Percentiles rank a stretch among this genome's conserved stretches.
Conservation (phyloP, 1,284 basidiomycete species). For the Macrocystidia cucumis region DNA sequence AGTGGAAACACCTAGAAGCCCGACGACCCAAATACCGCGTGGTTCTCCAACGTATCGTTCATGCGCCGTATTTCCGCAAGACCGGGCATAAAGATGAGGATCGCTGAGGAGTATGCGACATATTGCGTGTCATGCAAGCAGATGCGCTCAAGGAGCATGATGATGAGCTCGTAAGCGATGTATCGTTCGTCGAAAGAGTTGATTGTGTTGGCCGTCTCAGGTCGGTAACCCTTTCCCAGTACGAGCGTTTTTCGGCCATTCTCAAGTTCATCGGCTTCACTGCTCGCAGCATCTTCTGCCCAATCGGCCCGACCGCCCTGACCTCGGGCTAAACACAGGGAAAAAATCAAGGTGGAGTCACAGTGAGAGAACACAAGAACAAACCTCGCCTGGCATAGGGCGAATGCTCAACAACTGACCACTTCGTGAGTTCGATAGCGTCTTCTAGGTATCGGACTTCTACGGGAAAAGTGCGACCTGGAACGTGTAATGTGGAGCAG, state of each 20-base stretch:
- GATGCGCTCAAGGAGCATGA: constrained; percentile 82
- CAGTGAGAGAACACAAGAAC: constrained; percentile 14
- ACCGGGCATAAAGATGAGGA: constrained; percentile 93
- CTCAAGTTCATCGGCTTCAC: constrained; percentile 69
- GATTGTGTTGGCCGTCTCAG: constrained; percentile 72
- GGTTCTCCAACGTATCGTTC: constrained; percentile 77
- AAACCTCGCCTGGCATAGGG: constrained; percentile 75
- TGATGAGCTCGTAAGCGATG: constrained; percentile 87
- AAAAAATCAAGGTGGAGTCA: constrained; percentile 3
- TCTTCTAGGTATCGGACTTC: constrained; percentile 88
- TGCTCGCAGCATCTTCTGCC: constrained; percentile 65
- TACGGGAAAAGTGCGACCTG: constrained; percentile 97
- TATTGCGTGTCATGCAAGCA: constrained; percentile 65
- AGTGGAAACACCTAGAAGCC: constrained; percentile 81
- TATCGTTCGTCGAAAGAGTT: constrained; percentile 85
- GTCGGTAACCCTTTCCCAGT: constrained; percentile 66
- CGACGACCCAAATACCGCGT: constrained; percentile 65
- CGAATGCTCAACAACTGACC: constrained; percentile 80
- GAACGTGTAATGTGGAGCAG: constrained; percentile 85
- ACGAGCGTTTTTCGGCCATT: constrained; percentile 39
- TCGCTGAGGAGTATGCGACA: constrained; percentile 67
- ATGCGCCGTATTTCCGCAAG: constrained; percentile 88
- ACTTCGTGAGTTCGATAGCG: constrained; percentile 82
- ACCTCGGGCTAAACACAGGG: too few relatives aligned
- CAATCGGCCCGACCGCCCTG: constrained; percentile 63